Conservation (phyloP, 129 eudicot genomes). For the Apium graveolens region DNA sequence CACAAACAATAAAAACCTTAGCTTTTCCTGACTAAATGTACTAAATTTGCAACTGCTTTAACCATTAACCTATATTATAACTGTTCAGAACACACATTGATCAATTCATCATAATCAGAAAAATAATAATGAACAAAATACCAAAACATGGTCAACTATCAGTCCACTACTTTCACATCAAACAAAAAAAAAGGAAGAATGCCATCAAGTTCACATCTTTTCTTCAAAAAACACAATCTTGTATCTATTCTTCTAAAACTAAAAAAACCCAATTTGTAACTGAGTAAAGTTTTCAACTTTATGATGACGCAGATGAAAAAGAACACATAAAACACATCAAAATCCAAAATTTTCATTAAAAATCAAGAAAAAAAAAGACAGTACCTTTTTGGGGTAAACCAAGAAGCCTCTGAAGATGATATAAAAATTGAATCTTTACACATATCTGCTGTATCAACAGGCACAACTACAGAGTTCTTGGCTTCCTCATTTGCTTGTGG, state of each 20-base stretch:
- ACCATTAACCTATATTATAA: neutral
- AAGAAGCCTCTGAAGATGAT: slow-evolving; percentile 53
- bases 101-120: neutral
- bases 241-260: neutral
- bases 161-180: neutral
- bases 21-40: neutral
- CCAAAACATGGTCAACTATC: neutral
- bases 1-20: neutral
- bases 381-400: slow-evolving; percentile 94
- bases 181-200: neutral
- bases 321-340: slow-evolving; percentile 1
- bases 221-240: neutral
- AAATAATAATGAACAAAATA: neutral
- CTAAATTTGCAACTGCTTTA: neutral
- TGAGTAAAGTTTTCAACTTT: neutral
- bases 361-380: neutral
- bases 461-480: slow-evolving; percentile 13
- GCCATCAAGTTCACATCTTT: neutral
- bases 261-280: neutral
- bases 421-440: slow-evolving; percentile 15
- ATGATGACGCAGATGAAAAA: neutral
- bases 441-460: slow-evolving; percentile 27
- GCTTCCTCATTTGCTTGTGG: slow-evolving; percentile 10
- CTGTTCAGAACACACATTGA: neutral
- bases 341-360: neutral